A percentile compares a stretch with the other conserved stretches of the same genome.
Conservation (phyloP, 441 rosid species). For the Erodium texanum region DNA sequence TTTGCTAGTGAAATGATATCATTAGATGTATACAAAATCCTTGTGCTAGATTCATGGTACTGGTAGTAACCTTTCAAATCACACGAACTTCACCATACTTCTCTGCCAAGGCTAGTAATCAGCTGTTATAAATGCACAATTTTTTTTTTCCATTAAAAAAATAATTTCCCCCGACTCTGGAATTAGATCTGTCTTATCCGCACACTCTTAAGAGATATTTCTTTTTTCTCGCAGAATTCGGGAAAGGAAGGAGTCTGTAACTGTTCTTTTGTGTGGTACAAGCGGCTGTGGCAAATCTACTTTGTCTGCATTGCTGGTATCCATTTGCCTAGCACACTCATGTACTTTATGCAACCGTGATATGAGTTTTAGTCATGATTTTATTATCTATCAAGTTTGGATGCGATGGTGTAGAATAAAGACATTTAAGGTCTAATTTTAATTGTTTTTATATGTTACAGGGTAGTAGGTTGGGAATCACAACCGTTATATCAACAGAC, state of each 20-base stretch:
- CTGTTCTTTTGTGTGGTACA: conserved; percentile 91
- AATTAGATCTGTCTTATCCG: neutral
- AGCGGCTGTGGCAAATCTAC: conserved; percentile 99
- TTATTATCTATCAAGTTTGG: neutral
- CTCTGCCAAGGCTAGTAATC: neutral
- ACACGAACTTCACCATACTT: neutral
- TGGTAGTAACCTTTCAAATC: neutral
- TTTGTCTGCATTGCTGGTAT: conserved; percentile 92
- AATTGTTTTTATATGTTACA: conserved; percentile 22
- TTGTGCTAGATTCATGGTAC: neutral
- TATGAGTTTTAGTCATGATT: neutral
- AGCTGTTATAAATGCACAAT: neutral
- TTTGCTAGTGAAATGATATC: neutral
- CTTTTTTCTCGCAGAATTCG: conserved; percentile 39
- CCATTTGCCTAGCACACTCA: neutral
- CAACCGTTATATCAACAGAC: conserved; percentile 89
- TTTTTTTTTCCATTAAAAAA: neutral
- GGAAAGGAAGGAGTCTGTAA: conserved; percentile 91
- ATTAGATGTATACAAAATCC: neutral
- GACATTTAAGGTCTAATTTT: neutral
- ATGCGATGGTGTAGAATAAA: neutral
- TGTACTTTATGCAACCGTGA: neutral
- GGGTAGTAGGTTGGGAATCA: conserved; percentile 87
- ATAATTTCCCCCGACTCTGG: neutral
- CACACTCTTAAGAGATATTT: neutral